Conservation (phyloP, 495 filamentous ascomycete genomes). For the Annulohypoxylon moriforme region DNA sequence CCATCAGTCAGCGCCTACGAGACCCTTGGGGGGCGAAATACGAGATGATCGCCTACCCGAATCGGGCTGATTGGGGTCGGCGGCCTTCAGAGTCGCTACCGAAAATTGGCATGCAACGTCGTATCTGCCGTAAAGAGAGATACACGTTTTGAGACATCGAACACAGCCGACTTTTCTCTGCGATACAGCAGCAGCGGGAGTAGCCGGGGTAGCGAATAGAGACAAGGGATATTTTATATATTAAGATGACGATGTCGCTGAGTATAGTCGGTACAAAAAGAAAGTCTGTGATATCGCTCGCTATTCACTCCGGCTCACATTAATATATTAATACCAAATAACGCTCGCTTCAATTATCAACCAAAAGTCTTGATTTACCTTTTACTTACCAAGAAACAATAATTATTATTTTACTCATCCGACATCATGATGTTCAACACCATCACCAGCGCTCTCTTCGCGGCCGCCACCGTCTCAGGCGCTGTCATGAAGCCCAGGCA, state of each 20-base stretch:
- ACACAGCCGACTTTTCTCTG: constrained; percentile 11
- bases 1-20: constrained; percentile 13
- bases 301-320: background rate
- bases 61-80: constrained; percentile 4
- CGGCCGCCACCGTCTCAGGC: constrained; percentile 28
- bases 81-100: background rate
- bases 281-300: background rate
- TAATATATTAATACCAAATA: background rate
- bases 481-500: constrained; percentile 21
- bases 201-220: background rate
- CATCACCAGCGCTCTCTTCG: constrained; percentile 30
- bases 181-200: background rate
- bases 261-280: background rate
- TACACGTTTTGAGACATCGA: constrained; percentile 17
- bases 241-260: constrained; percentile 13
- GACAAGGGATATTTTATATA: background rate
- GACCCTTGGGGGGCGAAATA: constrained; percentile 25
- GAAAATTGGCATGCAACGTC: constrained; percentile 25
- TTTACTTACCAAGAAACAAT: background rate
- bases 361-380: background rate
- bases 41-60: constrained; percentile 39
- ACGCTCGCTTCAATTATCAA: background rate
- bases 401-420: background rate
- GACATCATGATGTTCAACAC: constrained; percentile 26
- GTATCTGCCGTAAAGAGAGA: constrained; percentile 16